Base-by-base conservation (phyloP, 2,329 filamentous ascomycete species). In the Chrysoporthe austroafricana region DNA sequence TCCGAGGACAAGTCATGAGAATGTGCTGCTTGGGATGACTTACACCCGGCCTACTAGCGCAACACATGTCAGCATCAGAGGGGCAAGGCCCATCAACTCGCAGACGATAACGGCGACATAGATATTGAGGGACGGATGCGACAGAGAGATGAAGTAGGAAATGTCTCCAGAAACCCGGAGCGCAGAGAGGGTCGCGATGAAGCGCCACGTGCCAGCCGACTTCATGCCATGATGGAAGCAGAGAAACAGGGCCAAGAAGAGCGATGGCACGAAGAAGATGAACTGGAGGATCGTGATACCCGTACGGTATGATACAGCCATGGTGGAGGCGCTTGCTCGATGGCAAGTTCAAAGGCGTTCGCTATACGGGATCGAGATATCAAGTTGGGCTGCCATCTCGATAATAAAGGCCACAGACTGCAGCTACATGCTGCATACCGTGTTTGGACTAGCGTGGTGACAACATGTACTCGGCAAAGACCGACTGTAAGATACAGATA, bases 261-360 rank as follows among this genome's bases (percentile, higher is more conserved):
- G 64, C 16, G 66, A 64, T 2, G 69, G 69, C 1, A 70, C 57
- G 56, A 70, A 70, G 9, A 60, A 68, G 42, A 70, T 4, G 48
- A 70, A 63, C 21, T 69, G 67, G 54, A 70, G 64, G 52, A 70
- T 65, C 4, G 67, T 64, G 39, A 70, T 70, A 46, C 69, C 69
- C 18, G 68, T 67, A n/a, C 69, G 64, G 52, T 70, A 69, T 16
- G 69, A 64, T 13, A 70, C 60, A 21, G 65, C 42, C 67, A 69
- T 69, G n/a, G 39, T 62, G 21, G 34, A 58, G 9, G 18, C 36
- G 59, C n/a, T 48, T 16, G 9, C 4, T 42, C 5, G 6, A 8
- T 2, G 16, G 34, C 26, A 4, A 14, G 16, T 16, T 3, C 42
- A 1, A 42, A 4, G 18, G 14, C 32, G 8, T 16, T 21, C 8